Conservation (phyloP, 129 eudicot species). For the Chrysanthemum makinoi region DNA sequence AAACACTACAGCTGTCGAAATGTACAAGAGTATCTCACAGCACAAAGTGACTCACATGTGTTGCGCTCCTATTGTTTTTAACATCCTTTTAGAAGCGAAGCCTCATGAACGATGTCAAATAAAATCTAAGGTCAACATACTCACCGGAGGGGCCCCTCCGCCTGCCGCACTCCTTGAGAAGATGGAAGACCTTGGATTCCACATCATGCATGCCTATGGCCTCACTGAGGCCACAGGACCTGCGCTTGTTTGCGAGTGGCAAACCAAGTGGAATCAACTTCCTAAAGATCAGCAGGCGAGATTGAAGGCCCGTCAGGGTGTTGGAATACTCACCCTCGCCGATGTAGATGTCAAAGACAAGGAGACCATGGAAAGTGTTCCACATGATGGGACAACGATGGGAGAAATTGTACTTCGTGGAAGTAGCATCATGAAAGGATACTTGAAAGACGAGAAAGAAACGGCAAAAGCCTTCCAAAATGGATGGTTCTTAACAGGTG, state of each 20-base stretch:
- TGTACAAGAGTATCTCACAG: neutral
- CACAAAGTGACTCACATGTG: slow-evolving; percentile 1
- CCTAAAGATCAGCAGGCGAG: neutral
- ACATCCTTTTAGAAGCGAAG: neutral
- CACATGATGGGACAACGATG: neutral
- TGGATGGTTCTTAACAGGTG: neutral
- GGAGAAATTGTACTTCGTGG: neutral
- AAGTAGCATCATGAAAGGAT: too few species aligned
- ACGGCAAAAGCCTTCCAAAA: neutral
- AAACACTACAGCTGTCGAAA: neutral
- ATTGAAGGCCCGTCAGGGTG: too few species aligned
- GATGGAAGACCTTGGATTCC: neutral
- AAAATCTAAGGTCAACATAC: neutral
- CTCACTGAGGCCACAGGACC: slow-evolving; percentile 1
- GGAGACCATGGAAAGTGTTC: neutral
- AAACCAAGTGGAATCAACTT: neutral
- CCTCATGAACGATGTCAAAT: neutral
- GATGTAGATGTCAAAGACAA: too few species aligned
- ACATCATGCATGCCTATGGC: slow-evolving; percentile 1
- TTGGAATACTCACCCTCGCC: too few species aligned
- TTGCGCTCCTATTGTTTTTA: neutral
- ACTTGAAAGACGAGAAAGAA: neutral
- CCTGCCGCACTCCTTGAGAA: neutral
- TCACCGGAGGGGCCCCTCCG: neutral
- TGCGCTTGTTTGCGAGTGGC: neutral